A percentile compares a stretch with the other conserved stretches of the same genome.
phyloP scores from a whole-genome alignment of 1,139 yeast species.

The Geotrichum restrictum region DNA sequence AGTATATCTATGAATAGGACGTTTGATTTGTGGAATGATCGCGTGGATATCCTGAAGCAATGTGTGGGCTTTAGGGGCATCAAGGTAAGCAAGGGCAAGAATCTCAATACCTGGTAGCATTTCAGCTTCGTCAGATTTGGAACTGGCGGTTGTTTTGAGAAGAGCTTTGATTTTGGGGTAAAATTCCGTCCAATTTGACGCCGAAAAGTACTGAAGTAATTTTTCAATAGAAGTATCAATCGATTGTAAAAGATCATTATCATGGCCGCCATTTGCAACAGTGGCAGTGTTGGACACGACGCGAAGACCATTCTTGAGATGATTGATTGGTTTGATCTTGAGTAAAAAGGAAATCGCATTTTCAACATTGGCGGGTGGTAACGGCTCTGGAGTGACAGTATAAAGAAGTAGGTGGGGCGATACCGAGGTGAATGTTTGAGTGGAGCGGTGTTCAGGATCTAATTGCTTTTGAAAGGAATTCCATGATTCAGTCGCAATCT shows the following conservation, averaged over 20 bases:
- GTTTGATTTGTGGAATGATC: conserved; percentile 46
- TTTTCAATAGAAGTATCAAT: conserved; percentile 49
- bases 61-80: conserved; percentile 41
- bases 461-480: conserved; percentile 12
- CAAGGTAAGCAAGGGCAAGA: conserved; percentile 49
- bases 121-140: conserved; percentile 30
- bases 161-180: conserved; percentile 23
- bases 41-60: conserved; percentile 45
- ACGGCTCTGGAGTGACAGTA: conserved; percentile 15
- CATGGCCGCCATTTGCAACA: not conserved
- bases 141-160: conserved; percentile 14
- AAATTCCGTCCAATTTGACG: conserved; percentile 51
- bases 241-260: conserved; percentile 34
- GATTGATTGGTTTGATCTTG: conserved; percentile 19
- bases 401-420: conserved; percentile 16
- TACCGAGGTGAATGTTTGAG: conserved; percentile 8
- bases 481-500: conserved; percentile 19
- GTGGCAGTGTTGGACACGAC: conserved; percentile 12
- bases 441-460: conserved; percentile 10
- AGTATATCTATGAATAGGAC: conserved; percentile 55
- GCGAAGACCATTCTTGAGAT: conserved; percentile 17
- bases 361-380: conserved; percentile 20
- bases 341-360: conserved; percentile 22
- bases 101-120: conserved; percentile 52
- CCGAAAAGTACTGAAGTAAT: conserved; percentile 50